Conservation (phyloP, 768 basidiomycete genomes). For the Cytidiella melzeri region DNA sequence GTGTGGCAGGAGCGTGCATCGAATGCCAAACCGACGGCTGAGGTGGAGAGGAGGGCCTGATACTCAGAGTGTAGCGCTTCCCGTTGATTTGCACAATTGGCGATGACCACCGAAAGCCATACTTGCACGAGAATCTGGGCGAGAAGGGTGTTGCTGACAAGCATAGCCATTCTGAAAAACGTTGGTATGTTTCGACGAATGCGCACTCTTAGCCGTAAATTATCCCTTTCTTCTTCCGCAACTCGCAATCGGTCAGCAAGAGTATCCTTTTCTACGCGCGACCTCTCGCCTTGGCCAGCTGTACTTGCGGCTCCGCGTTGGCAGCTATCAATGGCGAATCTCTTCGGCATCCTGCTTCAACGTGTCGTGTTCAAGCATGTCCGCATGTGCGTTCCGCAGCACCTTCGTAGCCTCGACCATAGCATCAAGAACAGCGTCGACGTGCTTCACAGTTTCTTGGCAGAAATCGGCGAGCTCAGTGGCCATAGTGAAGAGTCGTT, state of each 20-base stretch:
- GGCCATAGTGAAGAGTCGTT: slow-evolving; percentile 38
- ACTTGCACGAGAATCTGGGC: slow-evolving; percentile 74
- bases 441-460: slow-evolving; percentile 44
- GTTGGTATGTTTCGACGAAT: slow-evolving; percentile 28
- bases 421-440: slow-evolving; percentile 53
- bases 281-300: slow-evolving; percentile 70
- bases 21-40: slow-evolving; percentile 67
- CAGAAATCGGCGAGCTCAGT: slow-evolving; percentile 46
- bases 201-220: slow-evolving; percentile 30
- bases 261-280: slow-evolving; percentile 77
- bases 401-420: slow-evolving; percentile 47
- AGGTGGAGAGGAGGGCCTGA: slow-evolving; percentile 44
- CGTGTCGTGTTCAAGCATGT: slow-evolving; percentile 53
- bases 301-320: slow-evolving; percentile 66
- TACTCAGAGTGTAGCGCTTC: slow-evolving; percentile 28
- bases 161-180: slow-evolving; percentile 39
- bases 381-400: slow-evolving; percentile 56
- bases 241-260: slow-evolving; percentile 54
- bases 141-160: slow-evolving; percentile 37
- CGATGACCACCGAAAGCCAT: slow-evolving; percentile 44
- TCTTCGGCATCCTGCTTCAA: slow-evolving; percentile 65
- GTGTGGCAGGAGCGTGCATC: slow-evolving; percentile 43
- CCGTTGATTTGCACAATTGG: slow-evolving; percentile 39
- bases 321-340: slow-evolving; percentile 42
- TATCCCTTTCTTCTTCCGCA: slow-evolving; percentile 62